Percentiles rank a stretch among this genome's conserved stretches.
Evolutionary conservation across 2,329 filamentous ascomycete species (phyloP).

Genomic region (Aspergillus awamori): DNA sequence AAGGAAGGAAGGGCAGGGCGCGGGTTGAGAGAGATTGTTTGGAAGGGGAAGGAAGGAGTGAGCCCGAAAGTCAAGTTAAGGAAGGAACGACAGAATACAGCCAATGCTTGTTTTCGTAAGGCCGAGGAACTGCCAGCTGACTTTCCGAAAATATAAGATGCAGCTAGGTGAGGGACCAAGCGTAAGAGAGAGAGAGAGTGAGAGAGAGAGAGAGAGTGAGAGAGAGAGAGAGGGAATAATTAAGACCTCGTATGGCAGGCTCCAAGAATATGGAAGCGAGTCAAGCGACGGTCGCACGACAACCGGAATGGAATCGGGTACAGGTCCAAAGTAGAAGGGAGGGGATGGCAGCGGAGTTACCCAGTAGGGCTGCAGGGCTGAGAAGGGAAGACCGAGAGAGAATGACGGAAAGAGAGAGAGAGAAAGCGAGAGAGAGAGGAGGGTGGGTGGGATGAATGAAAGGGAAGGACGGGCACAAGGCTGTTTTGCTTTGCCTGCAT

Average conservation of each 20-base stretch:
- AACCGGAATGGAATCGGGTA: background rate
- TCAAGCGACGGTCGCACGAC: background rate
- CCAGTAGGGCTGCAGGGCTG: slow-evolving; percentile 32
- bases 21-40: background rate
- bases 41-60: too few species aligned
- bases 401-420: background rate
- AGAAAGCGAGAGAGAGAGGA: background rate
- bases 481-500: background rate
- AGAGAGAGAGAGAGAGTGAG: background rate
- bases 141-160: background rate
- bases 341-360: slow-evolving; percentile 2
- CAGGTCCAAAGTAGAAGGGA: background rate
- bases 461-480: background rate
- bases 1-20: background rate
- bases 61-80: background rate
- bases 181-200: background rate
- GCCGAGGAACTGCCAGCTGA: too few species aligned
- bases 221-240: background rate
- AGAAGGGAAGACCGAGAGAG: slow-evolving; percentile 4
- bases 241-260: background rate
- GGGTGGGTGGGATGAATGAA: background rate
- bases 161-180: background rate
- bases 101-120: background rate
- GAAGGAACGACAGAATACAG: background rate
- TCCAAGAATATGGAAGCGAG: background rate